Conservation (phyloP, 2,329 filamentous ascomycete species). For the Lachnum nothofagi region DNA sequence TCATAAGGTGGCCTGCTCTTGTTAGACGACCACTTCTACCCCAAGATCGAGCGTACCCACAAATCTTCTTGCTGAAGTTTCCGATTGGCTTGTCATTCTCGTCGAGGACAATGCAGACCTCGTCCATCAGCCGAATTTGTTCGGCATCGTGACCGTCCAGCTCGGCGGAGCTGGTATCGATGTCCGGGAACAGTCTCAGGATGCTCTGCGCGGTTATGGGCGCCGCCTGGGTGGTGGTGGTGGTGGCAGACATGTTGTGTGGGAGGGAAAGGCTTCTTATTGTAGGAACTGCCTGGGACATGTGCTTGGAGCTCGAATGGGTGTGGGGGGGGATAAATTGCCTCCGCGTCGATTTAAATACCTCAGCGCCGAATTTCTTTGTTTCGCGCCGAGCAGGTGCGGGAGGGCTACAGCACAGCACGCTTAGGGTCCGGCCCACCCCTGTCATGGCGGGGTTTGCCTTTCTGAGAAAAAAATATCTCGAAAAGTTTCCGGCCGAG, state of each 20-base stretch:
- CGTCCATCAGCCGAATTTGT: slow-evolving; percentile 97
- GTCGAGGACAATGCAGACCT: slow-evolving; percentile 95
- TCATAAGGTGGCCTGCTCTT: slow-evolving; percentile 83
- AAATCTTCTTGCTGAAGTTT: slow-evolving; percentile 95
- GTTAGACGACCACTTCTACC: slow-evolving; percentile 17
- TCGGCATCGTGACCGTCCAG: slow-evolving; percentile 92
- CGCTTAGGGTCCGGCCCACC: too few relatives aligned
- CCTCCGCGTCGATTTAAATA: slow-evolving; percentile 6
- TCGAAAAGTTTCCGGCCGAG: background rate
- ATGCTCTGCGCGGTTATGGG: slow-evolving; percentile 82
- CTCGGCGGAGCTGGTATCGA: slow-evolving; percentile 63
- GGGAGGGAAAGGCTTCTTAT: slow-evolving; percentile 3
- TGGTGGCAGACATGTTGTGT: slow-evolving; percentile 38
- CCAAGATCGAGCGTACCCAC: slow-evolving; percentile 48
- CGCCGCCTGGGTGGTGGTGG: slow-evolving; percentile 45
- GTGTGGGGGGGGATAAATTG: background rate
- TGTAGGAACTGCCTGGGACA: too few relatives aligned
- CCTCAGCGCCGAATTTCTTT: background rate
- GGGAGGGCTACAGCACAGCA: background rate
- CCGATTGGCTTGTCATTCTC: slow-evolving; percentile 89
- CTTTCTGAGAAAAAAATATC: too few relatives aligned
- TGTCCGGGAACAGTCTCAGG: slow-evolving; percentile 80
- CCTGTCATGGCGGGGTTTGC: too few relatives aligned
- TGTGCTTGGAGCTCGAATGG: background rate
- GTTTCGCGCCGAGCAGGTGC: background rate